Evolutionary conservation across 176 grass and related monocot genomes (phyloP).

Genomic region (Ampelocalamus luodianensis): DNA sequence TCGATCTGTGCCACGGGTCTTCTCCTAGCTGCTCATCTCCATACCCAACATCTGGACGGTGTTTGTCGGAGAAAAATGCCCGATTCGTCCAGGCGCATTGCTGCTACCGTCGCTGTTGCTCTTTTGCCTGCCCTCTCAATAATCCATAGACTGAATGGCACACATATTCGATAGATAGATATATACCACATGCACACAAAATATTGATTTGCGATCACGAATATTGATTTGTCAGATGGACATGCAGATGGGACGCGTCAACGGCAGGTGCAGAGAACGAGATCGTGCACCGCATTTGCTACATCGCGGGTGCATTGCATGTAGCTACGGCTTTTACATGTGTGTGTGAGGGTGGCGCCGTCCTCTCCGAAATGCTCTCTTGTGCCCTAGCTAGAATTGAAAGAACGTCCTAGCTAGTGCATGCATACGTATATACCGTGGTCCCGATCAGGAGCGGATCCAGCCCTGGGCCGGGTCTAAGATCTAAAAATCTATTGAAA

Average conservation of each 20-base stretch:
- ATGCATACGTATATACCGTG: not conserved
- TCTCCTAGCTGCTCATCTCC: not conserved
- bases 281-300: slow-evolving; percentile 26
- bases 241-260: not conserved
- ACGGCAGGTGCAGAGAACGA: not conserved
- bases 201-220: not conserved
- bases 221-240: not conserved
- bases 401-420: not conserved
- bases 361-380: not conserved
- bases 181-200: not conserved
- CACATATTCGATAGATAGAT: not conserved
- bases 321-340: not conserved
- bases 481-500: too few relatives aligned
- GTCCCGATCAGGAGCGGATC: not conserved
- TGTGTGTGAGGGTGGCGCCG: not conserved
- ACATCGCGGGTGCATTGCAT: not conserved
- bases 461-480: too few relatives aligned
- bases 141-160: not conserved
- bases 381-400: not conserved
- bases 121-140: not conserved
- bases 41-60: not conserved
- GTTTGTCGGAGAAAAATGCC: slow-evolving; percentile 14
- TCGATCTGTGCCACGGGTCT: not conserved
- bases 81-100: not conserved
- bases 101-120: not conserved